Evolutionary conservation across 1,139 yeast genomes (phyloP).

Genomic region (Suhomyces bolitotheri): DNA sequence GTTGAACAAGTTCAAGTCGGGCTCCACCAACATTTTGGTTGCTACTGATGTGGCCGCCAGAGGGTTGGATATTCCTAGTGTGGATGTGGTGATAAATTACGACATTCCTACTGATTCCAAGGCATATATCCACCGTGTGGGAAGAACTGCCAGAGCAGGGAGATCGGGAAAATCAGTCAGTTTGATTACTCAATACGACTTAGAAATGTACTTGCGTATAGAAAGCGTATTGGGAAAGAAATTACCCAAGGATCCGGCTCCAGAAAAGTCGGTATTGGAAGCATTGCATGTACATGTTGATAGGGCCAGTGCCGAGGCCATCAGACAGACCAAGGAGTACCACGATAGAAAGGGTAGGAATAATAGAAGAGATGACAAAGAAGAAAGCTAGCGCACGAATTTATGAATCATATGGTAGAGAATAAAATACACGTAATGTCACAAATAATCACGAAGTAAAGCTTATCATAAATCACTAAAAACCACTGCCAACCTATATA

Average conservation of each 20-base stretch:
- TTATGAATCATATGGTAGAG: not conserved
- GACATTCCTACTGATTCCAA: constrained; percentile 98
- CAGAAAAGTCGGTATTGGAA: constrained; percentile 75
- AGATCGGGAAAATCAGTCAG: constrained; percentile 91
- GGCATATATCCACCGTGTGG: constrained; percentile 95
- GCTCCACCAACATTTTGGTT: constrained; percentile 75
- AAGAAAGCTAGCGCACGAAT: constrained; percentile 14
- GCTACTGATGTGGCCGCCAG: constrained; percentile 99
- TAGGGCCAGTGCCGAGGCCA: constrained; percentile 89
- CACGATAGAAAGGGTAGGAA: constrained; percentile 48
- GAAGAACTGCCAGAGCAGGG: constrained; percentile 98
- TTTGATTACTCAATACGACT: constrained; percentile 90
- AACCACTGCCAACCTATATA: not conserved
- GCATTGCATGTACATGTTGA: constrained; percentile 86
- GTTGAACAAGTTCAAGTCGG: constrained; percentile 86
- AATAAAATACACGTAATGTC: constrained; percentile 3
- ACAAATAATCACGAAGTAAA: not conserved
- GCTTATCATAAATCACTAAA: not conserved
- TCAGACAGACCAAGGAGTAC: constrained; percentile 74
- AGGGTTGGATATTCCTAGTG: constrained; percentile 94
- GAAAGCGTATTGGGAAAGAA: constrained; percentile 84
- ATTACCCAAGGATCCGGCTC: constrained; percentile 73
- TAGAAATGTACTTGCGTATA: constrained; percentile 82
- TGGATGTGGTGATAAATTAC: constrained; percentile 88
- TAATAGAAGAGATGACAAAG: constrained; percentile 22